phyloP scores from a whole-genome alignment of 139 green algal species.

The Ulvella scutata region DNA sequence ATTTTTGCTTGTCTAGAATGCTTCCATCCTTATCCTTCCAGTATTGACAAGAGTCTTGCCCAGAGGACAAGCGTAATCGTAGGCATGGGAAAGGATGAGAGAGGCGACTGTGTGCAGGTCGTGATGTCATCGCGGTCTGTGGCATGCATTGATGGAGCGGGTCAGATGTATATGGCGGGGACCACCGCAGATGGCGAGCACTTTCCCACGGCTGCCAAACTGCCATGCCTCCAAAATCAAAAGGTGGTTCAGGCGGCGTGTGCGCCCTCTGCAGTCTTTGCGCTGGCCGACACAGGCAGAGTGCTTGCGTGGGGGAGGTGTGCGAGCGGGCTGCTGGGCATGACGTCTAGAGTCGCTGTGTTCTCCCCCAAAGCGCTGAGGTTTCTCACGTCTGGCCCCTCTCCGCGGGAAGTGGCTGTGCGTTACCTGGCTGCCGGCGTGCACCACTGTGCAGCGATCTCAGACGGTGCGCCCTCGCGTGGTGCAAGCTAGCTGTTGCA shows the following conservation, averaged over 20 bases:
- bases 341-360: background rate
- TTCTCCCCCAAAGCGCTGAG: background rate
- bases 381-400: background rate
- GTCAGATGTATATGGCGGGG: background rate
- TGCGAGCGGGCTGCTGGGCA: background rate
- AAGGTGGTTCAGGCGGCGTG: background rate
- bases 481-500: too few species aligned
- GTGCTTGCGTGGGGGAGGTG: background rate
- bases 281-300: background rate
- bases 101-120: too few species aligned
- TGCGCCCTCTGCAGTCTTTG: background rate
- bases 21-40: too few species aligned
- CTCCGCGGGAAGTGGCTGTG: background rate
- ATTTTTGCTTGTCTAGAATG: too few species aligned
- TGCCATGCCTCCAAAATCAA: background rate
- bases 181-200: background rate
- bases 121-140: too few species aligned
- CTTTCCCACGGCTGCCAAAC: background rate
- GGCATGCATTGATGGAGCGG: too few species aligned
- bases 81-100: too few species aligned
- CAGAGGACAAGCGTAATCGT: too few species aligned
- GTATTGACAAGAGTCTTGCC: too few species aligned
- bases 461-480: constrained; percentile 14
- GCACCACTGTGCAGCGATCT: constrained; percentile 57
- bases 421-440: background rate